A percentile compares a stretch with the other conserved stretches of the same genome.
Conservation (phyloP, 2,329 filamentous ascomycete genomes). For the Rhinocladiella mackenziei region DNA sequence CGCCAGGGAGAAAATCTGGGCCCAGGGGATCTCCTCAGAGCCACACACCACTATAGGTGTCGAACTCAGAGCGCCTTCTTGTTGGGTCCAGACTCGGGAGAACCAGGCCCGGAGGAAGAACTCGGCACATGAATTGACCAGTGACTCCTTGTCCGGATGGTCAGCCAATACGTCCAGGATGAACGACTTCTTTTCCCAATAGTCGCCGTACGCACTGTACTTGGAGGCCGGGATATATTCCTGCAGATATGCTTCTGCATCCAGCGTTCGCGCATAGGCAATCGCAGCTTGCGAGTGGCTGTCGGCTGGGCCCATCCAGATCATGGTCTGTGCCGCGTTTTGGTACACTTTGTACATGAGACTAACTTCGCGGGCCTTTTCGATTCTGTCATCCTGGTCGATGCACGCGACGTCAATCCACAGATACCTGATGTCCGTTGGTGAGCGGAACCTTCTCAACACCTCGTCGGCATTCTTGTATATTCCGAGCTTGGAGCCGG, state of each 20-base stretch:
- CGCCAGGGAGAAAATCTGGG: constrained; percentile 13
- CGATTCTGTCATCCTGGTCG: constrained; percentile 10
- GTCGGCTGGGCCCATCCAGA: constrained; percentile 14
- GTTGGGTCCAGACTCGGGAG: constrained; percentile 16
- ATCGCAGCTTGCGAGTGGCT: constrained; percentile 1
- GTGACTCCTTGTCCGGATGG: constrained; percentile 10
- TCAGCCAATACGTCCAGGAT: constrained; percentile 13
- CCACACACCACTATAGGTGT: constrained; percentile 9
- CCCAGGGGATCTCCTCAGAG: constrained; percentile 10
- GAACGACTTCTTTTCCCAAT: constrained; percentile 10
- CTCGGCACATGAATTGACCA: constrained; percentile 12
- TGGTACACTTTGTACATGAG: constrained; percentile 17
- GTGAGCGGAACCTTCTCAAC: constrained; percentile 9
- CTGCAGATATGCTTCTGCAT: constrained; percentile 1
- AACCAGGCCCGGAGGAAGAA: constrained; percentile 14
- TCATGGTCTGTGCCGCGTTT: constrained; percentile 9
- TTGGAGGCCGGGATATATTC: constrained; percentile 8
- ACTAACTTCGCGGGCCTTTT: constrained; percentile 14
- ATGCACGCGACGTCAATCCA: constrained; percentile 17
- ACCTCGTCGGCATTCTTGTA: constrained; percentile 18
- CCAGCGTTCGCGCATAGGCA: constrained; percentile 11
- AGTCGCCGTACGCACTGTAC: constrained; percentile 1
- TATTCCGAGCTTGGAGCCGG: constrained; percentile 9
- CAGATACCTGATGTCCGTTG: background rate
- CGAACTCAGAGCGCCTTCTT: constrained; percentile 13